phyloP scores from a whole-genome alignment of 306 rosid species.

The Corylus heterophylla region DNA sequence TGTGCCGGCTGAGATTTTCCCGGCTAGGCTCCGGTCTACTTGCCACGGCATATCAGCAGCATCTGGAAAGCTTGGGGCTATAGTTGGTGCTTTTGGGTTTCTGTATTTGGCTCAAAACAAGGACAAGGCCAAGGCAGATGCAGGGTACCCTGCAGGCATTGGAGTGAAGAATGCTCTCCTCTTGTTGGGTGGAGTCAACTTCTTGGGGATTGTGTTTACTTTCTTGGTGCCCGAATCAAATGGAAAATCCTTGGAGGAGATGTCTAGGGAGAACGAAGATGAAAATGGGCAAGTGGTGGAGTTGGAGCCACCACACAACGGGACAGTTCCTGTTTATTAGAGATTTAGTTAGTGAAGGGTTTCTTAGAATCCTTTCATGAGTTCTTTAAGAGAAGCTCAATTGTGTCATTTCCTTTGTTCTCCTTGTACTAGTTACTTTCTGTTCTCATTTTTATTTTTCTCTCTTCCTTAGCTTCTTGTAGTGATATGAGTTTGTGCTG shows the following conservation, averaged over 20 bases:
- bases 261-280: conserved; percentile 65
- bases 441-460: neutral
- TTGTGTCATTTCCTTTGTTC: neutral
- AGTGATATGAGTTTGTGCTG: neutral
- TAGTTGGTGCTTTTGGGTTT: conserved; percentile 76
- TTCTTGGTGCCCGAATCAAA: conserved; percentile 74
- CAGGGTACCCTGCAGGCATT: conserved; percentile 74
- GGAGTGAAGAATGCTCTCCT: conserved; percentile 60
- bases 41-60: conserved; percentile 84
- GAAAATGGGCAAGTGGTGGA: conserved; percentile 31
- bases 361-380: neutral
- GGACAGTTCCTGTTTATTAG: conserved; percentile 50
- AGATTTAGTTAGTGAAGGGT: neutral
- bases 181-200: conserved; percentile 44
- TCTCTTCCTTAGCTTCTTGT: neutral
- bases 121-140: conserved; percentile 56
- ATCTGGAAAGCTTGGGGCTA: conserved; percentile 72
- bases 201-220: conserved; percentile 61
- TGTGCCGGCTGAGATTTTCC: conserved; percentile 80
- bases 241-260: conserved; percentile 76
- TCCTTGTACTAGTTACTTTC: neutral
- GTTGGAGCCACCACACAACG: conserved; percentile 26
- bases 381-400: conserved; percentile 5
- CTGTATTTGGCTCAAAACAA: conserved; percentile 67
- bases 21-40: conserved; percentile 65